These are phyloP conservation scores for Aspergillus sclerotioniger DNA, from an alignment of 495 filamentous ascomycete species.

Conservation along the genomic window DNA sequence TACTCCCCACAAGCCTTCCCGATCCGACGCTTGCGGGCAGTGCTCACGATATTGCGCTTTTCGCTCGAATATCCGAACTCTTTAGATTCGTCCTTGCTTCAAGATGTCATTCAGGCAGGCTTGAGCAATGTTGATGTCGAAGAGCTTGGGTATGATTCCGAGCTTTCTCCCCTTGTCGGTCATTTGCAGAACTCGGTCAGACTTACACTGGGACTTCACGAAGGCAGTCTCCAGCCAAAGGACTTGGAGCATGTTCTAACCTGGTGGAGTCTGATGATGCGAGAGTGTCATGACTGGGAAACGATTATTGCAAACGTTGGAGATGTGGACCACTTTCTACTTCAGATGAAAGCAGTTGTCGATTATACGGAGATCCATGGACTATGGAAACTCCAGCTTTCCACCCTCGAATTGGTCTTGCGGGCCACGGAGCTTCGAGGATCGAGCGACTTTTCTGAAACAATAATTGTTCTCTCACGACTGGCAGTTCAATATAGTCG, in stretches of 20 bases:
- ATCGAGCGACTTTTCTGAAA: conserved; percentile 49
- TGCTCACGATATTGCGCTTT: conserved; percentile 43
- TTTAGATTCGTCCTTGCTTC: conserved; percentile 28
- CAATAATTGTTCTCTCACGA: conserved; percentile 56
- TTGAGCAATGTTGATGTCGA: conserved; percentile 28
- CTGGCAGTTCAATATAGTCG: conserved; percentile 71
- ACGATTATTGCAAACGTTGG: conserved; percentile 59
- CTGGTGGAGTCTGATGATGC: conserved; percentile 38
- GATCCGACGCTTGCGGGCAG: conserved; percentile 45
- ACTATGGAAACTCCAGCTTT: conserved; percentile 51
- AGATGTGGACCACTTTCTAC: conserved; percentile 56
- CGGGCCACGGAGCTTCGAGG: conserved; percentile 53
- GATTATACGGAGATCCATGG: conserved; percentile 81
- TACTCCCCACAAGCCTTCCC: conserved; percentile 41
- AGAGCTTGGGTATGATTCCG: conserved; percentile 51
- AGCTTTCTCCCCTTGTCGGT: conserved; percentile 48
- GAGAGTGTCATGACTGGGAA: conserved; percentile 42
- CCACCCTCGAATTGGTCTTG: conserved; percentile 45
- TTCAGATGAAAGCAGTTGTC: conserved; percentile 64
- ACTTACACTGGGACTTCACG: conserved; percentile 54
- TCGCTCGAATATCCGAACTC: conserved; percentile 35
- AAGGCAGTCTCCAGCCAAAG: conserved; percentile 44
- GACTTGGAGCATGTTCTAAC: conserved; percentile 45
- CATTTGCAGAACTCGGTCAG: conserved; percentile 59
- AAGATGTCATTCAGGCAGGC: conserved; percentile 37